phyloP scores from a whole-genome alignment of 2,329 filamentous ascomycete genomes.

The Botrytis porri region DNA sequence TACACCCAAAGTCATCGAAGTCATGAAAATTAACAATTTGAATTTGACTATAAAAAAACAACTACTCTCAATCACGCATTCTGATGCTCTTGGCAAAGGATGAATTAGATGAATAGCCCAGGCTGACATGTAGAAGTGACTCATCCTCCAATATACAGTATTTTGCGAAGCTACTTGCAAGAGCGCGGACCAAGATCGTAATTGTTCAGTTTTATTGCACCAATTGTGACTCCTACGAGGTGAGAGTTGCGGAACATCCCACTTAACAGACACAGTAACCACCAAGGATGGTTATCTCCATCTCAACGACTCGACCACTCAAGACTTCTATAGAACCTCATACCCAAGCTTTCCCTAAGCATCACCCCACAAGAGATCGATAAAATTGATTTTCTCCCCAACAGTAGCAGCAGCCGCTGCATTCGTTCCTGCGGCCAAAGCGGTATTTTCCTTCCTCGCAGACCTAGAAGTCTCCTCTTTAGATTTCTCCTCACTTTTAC shows the following conservation, averaged over 20 bases:
- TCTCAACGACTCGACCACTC: accelerated
- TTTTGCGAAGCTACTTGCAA: not conserved
- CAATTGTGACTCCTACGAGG: not conserved
- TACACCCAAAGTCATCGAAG: not conserved
- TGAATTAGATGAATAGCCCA: not conserved
- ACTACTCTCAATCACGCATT: not conserved
- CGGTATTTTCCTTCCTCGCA: not conserved
- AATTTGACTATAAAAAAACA: not conserved
- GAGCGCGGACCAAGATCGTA: not conserved
- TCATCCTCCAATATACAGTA: no score
- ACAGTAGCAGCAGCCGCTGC: no score
- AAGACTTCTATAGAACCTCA: no score
- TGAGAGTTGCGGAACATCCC: not conserved
- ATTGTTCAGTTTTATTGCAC: not conserved
- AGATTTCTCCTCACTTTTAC: not conserved
- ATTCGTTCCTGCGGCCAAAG: not conserved
- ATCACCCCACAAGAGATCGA: not conserved
- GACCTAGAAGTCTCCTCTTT: not conserved
- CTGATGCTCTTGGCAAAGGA: no score
- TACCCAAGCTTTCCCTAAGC: not conserved
- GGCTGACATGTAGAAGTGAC: not conserved
- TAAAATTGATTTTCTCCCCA: not conserved
- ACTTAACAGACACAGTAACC: not conserved
- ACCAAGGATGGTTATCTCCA: not conserved
- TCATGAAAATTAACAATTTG: no score